Evolutionary conservation across 108 stramenopile genomes (phyloP), one percentile per base, ranked within the genome.

Genomic region (Cyclotella atomus): DNA sequence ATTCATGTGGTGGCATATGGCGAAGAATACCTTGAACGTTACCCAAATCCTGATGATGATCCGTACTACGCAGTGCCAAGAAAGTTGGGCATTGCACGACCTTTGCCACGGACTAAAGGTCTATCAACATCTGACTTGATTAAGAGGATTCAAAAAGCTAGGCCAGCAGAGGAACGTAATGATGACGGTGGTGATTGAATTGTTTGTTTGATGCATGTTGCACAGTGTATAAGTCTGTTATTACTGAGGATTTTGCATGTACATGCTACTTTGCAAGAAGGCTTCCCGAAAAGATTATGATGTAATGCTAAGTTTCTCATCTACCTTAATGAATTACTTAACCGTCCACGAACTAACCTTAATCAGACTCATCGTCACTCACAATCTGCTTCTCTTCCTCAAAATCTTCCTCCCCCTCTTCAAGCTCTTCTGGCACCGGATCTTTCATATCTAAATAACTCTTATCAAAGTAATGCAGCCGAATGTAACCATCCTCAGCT

Each of bases 401-500:
- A 15, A 82, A 84, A 9, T 82, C 84, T 35, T 76, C 84, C 35
- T 81, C 79, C 29, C 80, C 73, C 57, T 91, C 91, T 54, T 87
- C 87, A 34, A 79, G 76, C 12, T 62, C 94, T 68, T 97, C 96
- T 38, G 97, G 98, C 0, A 97, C 96, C 19, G 93, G 95, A 74
- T 98, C 97, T 61, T 92, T 91, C 94, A 95, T 97, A 81, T 95
- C 90, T 68, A 99, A 63, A 85, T 99, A 99, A 64, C 87, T 85
- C 84, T 93, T 91, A 80, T 99, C 97, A 72, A 99, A 98, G 73
- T 87, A 80, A 81, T 99, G 98, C 65, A 99, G 76, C 50, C 99
- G 95, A 29, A 99, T 91, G 71, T 99, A 99, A 46, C 97, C 97
- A 83, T 97, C 97, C 82, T 97, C 97, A 2, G 93, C 95, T 36